Evolutionary conservation across 257 asterid genomes (phyloP).

Genomic region (Solanum chmielewskii): DNA sequence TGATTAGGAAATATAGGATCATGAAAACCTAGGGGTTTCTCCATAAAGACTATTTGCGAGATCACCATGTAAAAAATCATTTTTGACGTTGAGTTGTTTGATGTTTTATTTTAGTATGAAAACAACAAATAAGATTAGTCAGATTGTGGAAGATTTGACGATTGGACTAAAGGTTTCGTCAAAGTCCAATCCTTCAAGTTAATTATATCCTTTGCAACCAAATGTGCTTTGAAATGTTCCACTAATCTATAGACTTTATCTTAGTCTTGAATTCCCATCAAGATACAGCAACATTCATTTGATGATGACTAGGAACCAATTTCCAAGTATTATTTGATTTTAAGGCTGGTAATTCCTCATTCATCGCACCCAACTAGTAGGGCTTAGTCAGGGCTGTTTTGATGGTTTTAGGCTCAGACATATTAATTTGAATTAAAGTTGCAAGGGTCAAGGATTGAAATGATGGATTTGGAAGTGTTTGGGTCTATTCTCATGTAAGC

Average conservation of each 20-base stretch:
- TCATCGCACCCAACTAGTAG: background rate
- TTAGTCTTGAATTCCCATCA: background rate
- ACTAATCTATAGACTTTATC: background rate
- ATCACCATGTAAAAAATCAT: background rate
- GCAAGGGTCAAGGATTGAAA: background rate
- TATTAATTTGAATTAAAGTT: background rate
- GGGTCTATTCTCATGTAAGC: background rate
- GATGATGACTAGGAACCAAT: background rate
- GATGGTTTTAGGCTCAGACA: background rate
- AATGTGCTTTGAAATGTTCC: background rate
- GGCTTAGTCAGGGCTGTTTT: background rate
- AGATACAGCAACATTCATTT: background rate
- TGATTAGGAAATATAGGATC: background rate
- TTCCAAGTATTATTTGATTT: background rate
- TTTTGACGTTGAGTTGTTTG: background rate
- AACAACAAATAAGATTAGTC: background rate
- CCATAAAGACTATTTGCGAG: background rate
- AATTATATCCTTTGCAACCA: background rate
- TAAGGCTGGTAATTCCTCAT: background rate
- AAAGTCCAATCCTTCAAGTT: background rate
- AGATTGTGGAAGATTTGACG: background rate
- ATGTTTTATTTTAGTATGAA: background rate
- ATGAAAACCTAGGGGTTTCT: background rate
- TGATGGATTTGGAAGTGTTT: background rate
- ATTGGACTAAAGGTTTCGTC: background rate